These are phyloP conservation scores for Thermomucor indicae-seudaticae DNA, from an alignment of 371 early-diverging fungal genomes.

Conservation along the genomic window DNA sequence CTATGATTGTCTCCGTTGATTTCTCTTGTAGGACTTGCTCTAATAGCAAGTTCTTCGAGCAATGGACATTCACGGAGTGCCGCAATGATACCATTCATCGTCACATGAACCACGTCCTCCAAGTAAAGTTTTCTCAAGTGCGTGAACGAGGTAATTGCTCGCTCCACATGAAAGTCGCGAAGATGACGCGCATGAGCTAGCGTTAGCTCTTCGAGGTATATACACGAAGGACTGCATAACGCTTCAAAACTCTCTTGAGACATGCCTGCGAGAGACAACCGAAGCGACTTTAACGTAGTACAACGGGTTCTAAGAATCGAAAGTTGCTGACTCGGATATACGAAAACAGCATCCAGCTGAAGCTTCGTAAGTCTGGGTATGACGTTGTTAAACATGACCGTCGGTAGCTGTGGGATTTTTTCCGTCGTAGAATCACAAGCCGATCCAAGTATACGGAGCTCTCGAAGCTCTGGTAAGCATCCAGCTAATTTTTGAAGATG, in stretches of 20 bases:
- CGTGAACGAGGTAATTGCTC: background rate
- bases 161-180: background rate
- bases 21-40: too few relatives aligned
- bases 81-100: background rate
- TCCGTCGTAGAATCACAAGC: background rate
- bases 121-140: background rate
- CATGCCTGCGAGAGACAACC: background rate
- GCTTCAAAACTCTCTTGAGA: background rate
- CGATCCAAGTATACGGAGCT: constrained; percentile 26
- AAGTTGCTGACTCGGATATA: background rate
- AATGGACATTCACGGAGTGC: background rate
- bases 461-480: constrained; percentile 2
- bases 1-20: background rate
- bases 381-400: constrained; percentile 6
- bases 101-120: background rate
- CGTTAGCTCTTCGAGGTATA: background rate
- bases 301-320: background rate
- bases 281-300: background rate
- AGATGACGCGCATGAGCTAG: background rate
- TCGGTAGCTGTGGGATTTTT: background rate
- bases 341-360: constrained; percentile 22
- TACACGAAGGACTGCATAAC: background rate
- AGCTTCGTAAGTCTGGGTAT: constrained; percentile 13
- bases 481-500: constrained; percentile 18
- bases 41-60: background rate